These are phyloP conservation scores for Graphilbum sp. DNA, from an alignment of 2,329 filamentous ascomycete species.

Conservation along the genomic window DNA sequence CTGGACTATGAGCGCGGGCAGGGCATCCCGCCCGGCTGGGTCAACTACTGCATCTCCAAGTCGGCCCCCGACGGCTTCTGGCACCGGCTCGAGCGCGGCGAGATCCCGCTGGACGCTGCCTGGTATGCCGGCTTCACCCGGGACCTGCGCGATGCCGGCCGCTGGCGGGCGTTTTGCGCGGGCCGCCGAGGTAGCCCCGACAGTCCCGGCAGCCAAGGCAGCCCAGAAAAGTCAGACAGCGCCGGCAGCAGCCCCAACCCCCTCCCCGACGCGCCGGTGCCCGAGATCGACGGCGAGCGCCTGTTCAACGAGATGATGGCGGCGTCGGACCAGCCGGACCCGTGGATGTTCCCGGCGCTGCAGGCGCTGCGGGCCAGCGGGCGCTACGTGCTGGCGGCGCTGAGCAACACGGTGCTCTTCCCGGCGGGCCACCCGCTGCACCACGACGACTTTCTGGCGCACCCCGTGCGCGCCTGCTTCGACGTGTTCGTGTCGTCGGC, in stretches of 20 bases:
- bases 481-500: conserved; percentile 81
- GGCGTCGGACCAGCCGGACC: conserved; percentile 52
- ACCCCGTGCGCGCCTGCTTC: conserved; percentile 52
- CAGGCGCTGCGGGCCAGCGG: conserved; percentile 47
- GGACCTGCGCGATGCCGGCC: conserved; percentile 49
- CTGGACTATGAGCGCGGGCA: conserved; percentile 70
- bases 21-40: conserved; percentile 70
- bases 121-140: conserved; percentile 64
- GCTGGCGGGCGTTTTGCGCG: conserved; percentile 54
- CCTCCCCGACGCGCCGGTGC: too few species aligned
- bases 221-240: too few species aligned
- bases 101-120: conserved; percentile 53
- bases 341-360: conserved; percentile 77
- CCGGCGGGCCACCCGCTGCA: conserved; percentile 57
- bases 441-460: conserved; percentile 29
- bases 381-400: conserved; percentile 57
- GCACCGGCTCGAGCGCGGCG: conserved; percentile 76
- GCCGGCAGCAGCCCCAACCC: too few species aligned
- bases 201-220: too few species aligned
- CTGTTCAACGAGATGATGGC: conserved; percentile 91
- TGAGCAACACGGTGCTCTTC: conserved; percentile 85
- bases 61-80: conserved; percentile 67
- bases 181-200: too few species aligned
- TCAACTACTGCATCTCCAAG: conserved; percentile 77
- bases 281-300: conserved; percentile 57